Base-by-base conservation (phyloP, 2,329 filamentous ascomycete species). In the Phialophora macrospora region DNA sequence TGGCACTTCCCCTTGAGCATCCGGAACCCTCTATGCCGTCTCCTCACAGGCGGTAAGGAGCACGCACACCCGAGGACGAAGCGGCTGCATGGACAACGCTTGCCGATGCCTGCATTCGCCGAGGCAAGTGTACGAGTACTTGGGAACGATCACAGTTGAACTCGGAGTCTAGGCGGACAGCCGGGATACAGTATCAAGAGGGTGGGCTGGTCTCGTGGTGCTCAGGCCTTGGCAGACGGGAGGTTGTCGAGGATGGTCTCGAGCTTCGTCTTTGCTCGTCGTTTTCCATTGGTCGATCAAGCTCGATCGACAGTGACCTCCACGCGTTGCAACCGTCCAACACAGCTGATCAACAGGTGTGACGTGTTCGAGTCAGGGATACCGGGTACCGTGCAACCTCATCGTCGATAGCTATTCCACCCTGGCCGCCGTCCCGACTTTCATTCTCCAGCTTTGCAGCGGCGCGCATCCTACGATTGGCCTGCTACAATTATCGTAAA, bases 291-390 rank as follows among this genome's bases (percentile, higher is more conserved):
- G 57, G 20, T 24, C 14, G n/a, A 51, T 30, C n/a, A 52, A 12
- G 17, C 22, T 51, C 57, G 57, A 60, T 60, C 57, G 20, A 24
- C 26, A 22, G 4, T 24, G 11, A 44, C 22, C 38, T 17, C 14
- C 28, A 20, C n/a, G 12, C 57, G 46, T 52, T 52, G 57, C 30
- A 51, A 38, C 41, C 38, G n/a, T 20, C 44, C 26, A 52, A 46
- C n/a, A 34, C 57, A n/a, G 32, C n/a, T 51, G 56, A 49, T 60
- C 44, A 24, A 51, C 34, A 17, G 34, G 14, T 17, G 8, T 41
- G 34, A 41, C 34, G 34, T 41, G 8, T 17, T 5, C 34, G 34
- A 41, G n/a, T 14, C 57, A 34, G 22, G 57, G 46, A 24, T 52
- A 14, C 30, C 3, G 28, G 34, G 17, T 7, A 41, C 34, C 34